Evolutionary conservation across 2,329 filamentous ascomycete genomes (phyloP), one percentile per base, ranked within the genome.

Genomic region (Aureobasidium sp.): DNA sequence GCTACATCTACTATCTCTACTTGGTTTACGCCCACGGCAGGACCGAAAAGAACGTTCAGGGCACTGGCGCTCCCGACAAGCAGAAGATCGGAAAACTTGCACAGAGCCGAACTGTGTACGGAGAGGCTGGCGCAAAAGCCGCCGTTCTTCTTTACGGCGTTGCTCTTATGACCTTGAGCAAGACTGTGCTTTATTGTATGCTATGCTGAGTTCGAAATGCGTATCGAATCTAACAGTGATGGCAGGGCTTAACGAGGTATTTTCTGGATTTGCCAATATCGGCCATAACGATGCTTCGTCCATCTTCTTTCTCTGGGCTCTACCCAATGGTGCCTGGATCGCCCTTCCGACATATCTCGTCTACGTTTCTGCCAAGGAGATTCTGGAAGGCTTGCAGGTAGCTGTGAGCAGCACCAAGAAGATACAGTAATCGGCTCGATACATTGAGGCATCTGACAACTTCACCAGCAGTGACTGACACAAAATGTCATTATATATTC

Each of bases 111-210:
- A 79, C 77, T 52, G 74, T 86, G 5, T 70, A 75, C 49, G 83
- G 84, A 3, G 74, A 73, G 57, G 74, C 71, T 62, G 85, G 81
- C 1, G 82, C 79, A 1, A 71, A 77, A 63, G 85, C 84, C 21
- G 76, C 83, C 34, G 64, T 89, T 50, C 73, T 87, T 59, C 84
- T 79, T 1, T 87, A 85, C 65, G 78, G 78, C 54, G 79, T 81
- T 25, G 80, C 81, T 5, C 74, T 85, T 2, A 83, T 88, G 79
- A 89, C 87, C 2, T 69, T 88, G 27, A 83, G 82, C 69, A 89
- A 89, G 77, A 89, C 86, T 2, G 68, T 85, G 30, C 70, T 90
- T 6, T 89, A 89, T 67, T 84, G 86, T 86, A 47, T 45, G 54
- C 5, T 25, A n/a, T 13, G 2, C 16, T 1, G 3, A 15, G 1